Evolutionary conservation across 306 rosid genomes (phyloP).

Genomic region (Psophocarpus tetragonolobus): DNA sequence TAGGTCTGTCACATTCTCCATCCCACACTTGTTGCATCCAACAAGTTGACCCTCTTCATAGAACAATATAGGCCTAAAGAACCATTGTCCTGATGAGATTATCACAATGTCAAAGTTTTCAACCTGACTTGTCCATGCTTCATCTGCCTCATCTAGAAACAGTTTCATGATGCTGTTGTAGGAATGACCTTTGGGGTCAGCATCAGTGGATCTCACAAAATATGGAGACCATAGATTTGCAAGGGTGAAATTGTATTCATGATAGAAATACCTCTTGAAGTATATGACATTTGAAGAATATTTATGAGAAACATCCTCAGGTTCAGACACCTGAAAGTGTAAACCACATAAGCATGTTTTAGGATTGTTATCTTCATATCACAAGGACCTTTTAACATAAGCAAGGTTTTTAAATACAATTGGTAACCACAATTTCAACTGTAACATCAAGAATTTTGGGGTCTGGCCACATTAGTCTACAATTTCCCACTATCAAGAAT

Average conservation of each 20-base stretch:
- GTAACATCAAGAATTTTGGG: background rate
- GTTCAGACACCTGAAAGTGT: constrained; percentile 60
- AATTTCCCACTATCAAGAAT: background rate
- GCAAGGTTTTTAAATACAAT: background rate
- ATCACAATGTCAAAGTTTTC: constrained; percentile 67
- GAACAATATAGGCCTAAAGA: constrained; percentile 61
- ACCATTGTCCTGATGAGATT: constrained; percentile 93
- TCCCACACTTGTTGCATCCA: constrained; percentile 66
- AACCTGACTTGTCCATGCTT: constrained; percentile 58
- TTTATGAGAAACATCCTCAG: constrained; percentile 55
- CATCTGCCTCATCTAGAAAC: constrained; percentile 65
- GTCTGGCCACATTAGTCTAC: background rate
- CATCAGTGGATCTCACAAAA: constrained; percentile 56
- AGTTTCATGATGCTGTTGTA: constrained; percentile 57
- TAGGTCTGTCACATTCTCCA: constrained; percentile 45
- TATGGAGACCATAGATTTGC: constrained; percentile 79
- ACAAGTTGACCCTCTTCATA: constrained; percentile 53
- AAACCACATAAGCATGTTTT: constrained; percentile 4
- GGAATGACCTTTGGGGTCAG: constrained; percentile 49
- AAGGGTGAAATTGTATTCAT: constrained; percentile 71
- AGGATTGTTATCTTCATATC: background rate
- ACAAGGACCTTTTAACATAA: background rate
- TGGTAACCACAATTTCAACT: background rate
- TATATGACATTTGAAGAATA: constrained; percentile 35
- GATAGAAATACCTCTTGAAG: constrained; percentile 56